Evolutionary conservation across 768 basidiomycete species (phyloP), one percentile per base, ranked within the genome.

Genomic region (Coprinopsis strossmayeri): DNA sequence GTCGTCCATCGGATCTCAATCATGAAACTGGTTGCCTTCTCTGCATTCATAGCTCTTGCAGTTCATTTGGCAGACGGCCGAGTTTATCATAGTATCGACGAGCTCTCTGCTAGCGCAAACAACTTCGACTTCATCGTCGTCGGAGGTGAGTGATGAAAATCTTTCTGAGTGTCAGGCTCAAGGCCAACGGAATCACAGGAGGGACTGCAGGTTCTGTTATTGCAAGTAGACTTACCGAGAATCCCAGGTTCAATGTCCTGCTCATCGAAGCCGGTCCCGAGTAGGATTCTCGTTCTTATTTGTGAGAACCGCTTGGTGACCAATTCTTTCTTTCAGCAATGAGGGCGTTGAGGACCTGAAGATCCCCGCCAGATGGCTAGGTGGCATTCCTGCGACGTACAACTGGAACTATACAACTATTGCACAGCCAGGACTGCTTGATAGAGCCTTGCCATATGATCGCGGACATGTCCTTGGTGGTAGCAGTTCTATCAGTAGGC

Each of bases 231-330:
- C 28, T 49, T 3, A n/a, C 39, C 0, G 61, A 64, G 48, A 49
- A 61, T 23, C 50, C 57, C 1, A 37, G 38, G 2, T 44, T 55
- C 28, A 49, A 41, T 11, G 63, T 66, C 11, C 53, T 66, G 1
- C 57, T 66, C 15, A 44, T 66, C 12, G 65, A 66, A 59, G 61
- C 61, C 1, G 64, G 64, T 2, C 45, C 51, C 12, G 55, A 53
- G 64, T 66, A 51, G 17, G 51, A 18, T 15, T 20, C 21, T n/a
- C 21, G 12, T 21, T 26, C 12, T 4, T 24, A n/a, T n/a, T n/a
- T n/a, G n/a, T 23, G 2, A 15, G 30, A 2, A 23, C 24, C 17
- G 15, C 18, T 27, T 32, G 5, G 12, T 15, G 3, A 32, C 34
- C 20, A 23, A 49, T 37, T 4, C 15, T 45, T 13, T n/a, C 7